phyloP scores from a whole-genome alignment of 2,329 filamentous ascomycete genomes.

The Colletotrichum melonis region DNA sequence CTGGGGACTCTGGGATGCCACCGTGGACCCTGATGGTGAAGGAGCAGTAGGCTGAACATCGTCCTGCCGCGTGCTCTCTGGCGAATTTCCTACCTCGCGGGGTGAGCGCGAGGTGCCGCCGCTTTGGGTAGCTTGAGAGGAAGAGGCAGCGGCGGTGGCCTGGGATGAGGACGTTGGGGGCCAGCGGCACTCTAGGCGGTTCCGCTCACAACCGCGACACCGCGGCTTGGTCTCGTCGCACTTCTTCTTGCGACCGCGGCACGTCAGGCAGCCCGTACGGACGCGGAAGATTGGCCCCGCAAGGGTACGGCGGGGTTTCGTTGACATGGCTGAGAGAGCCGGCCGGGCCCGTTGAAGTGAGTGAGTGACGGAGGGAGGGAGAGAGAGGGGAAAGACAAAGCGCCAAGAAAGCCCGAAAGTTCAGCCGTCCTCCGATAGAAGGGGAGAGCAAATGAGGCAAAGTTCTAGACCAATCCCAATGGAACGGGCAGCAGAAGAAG shows the following conservation, averaged over 20 bases:
- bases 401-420: background rate
- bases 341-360: background rate
- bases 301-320: conserved; percentile 27
- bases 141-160: background rate
- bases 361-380: background rate
- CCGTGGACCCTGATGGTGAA: background rate
- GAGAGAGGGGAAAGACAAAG: background rate
- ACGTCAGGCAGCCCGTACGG: conserved; percentile 54
- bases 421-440: background rate
- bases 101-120: background rate
- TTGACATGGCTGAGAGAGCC: conserved; percentile 9
- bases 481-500: background rate
- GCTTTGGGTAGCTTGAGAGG: background rate
- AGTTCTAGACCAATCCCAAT: background rate
- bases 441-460: background rate
- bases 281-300: conserved; percentile 30
- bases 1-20: background rate
- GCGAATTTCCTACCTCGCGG: background rate
- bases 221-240: conserved; percentile 58
- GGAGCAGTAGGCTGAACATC: background rate
- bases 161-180: conserved; percentile 3
- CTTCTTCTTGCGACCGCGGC: conserved; percentile 59
- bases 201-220: conserved; percentile 50
- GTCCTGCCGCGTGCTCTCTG: background rate
- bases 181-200: conserved; percentile 37